phyloP scores from a whole-genome alignment of 148 eudicot species.

The Rhododendron mucronatum region DNA sequence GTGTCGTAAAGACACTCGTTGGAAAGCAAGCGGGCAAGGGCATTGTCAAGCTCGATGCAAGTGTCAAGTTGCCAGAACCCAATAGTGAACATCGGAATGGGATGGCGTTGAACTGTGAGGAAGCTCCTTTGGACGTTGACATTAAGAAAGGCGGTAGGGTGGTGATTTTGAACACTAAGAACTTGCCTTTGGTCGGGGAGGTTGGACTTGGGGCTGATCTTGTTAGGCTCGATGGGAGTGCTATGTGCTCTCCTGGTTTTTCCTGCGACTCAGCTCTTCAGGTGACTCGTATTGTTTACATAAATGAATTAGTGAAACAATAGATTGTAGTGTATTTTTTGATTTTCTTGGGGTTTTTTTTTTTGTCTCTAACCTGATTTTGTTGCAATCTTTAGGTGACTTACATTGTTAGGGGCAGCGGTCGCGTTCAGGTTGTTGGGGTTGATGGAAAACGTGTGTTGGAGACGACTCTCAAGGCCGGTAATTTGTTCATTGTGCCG shows the following conservation, averaged over 20 bases:
- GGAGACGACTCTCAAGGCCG: conserved; percentile 63
- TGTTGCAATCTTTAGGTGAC: conserved; percentile 48
- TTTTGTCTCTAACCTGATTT: not conserved
- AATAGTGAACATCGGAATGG: conserved; percentile 52
- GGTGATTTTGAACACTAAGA: conserved; percentile 78
- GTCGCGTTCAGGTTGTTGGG: conserved; percentile 82
- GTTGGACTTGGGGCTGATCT: conserved; percentile 83
- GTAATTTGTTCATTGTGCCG: conserved; percentile 73
- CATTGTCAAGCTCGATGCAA: conserved; percentile 51
- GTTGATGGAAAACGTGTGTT: conserved; percentile 70
- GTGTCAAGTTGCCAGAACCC: conserved; percentile 68
- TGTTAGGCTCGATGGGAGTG: conserved; percentile 57
- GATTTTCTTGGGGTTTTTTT: not conserved
- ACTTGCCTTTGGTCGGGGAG: conserved; percentile 87
- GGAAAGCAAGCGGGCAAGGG: conserved; percentile 48
- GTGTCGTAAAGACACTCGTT: conserved; percentile 51
- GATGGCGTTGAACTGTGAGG: conserved; percentile 72
- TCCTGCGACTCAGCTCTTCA: conserved; percentile 85
- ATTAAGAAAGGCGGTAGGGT: conserved; percentile 68
- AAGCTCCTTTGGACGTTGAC: conserved; percentile 84
- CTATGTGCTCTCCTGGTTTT: conserved; percentile 89
- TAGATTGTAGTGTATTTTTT: not conserved
- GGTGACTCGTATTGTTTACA: conserved; percentile 17
- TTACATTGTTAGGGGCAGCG: conserved; percentile 72
- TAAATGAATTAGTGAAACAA: not conserved